Evolutionary conservation across 31 red algal genomes (phyloP).

Genomic region (Asparagopsis taxiformis): DNA sequence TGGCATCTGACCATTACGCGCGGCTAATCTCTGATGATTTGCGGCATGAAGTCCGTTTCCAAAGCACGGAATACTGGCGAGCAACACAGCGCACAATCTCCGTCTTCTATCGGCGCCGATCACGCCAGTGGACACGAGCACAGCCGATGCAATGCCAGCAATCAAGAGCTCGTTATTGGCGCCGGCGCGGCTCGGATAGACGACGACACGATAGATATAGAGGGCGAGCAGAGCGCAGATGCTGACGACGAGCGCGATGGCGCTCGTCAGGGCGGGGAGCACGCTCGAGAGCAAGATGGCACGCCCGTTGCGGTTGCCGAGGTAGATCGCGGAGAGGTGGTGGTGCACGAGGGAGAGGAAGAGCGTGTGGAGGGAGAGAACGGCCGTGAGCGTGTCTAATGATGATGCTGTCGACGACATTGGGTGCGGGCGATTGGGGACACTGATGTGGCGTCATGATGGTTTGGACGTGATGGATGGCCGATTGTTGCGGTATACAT

Average conservation of each 20-base stretch:
- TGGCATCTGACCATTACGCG: too few relatives aligned
- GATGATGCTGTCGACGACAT: too few relatives aligned
- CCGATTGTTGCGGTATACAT: too few relatives aligned
- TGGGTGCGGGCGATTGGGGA: too few relatives aligned
- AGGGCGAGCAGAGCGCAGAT: constrained; percentile 24
- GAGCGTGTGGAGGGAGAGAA: constrained; percentile 11
- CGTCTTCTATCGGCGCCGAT: constrained; percentile 40
- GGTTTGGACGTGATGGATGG: too few relatives aligned
- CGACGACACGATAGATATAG: constrained; percentile 38
- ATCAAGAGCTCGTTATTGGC: constrained; percentile 37
- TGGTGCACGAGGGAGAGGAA: constrained; percentile 17
- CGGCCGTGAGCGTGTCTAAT: constrained; percentile 3
- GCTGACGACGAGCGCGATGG: background rate
- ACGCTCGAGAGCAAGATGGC: constrained; percentile 23
- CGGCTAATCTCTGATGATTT: constrained; percentile 29
- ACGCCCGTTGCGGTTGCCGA: constrained; percentile 21
- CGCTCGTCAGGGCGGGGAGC: constrained; percentile 23
- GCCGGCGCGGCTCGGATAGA: constrained; percentile 7
- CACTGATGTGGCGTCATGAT: too few relatives aligned
- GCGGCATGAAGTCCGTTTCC: constrained; percentile 37
- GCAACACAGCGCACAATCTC: constrained; percentile 15
- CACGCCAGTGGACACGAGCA: constrained; percentile 24
- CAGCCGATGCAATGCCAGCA: constrained; percentile 5
- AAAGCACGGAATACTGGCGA: constrained; percentile 42
- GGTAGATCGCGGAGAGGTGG: constrained; percentile 14